Percentiles rank a stretch among this genome's conserved stretches.
phyloP scores from a whole-genome alignment of 371 early-diverging fungal genomes.

The Basidiobolus meristosporus region DNA sequence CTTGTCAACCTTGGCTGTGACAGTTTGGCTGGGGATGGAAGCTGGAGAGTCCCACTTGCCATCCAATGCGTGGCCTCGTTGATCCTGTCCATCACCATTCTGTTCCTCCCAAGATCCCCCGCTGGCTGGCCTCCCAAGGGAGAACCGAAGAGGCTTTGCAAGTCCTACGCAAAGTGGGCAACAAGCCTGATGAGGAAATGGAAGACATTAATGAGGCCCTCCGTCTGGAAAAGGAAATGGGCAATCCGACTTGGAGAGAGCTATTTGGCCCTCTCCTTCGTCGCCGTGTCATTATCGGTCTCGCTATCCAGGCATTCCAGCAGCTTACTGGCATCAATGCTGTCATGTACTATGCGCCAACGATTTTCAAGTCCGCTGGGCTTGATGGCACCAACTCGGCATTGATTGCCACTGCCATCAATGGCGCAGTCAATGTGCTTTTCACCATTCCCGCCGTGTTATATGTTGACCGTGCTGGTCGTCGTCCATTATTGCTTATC shows the following conservation, averaged over 20 bases:
- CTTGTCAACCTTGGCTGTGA: slow-evolving; percentile 46
- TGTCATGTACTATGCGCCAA: too few species aligned
- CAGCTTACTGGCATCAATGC: too few species aligned
- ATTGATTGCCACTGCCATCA: slow-evolving; percentile 44
- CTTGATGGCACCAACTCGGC: slow-evolving; percentile 21
- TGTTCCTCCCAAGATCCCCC: slow-evolving; percentile 81
- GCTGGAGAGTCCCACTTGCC: slow-evolving; percentile 64
- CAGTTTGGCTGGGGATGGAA: slow-evolving; percentile 21
- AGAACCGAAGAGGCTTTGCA: slow-evolving; percentile 41
- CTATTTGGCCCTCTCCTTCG: slow-evolving; percentile 35
- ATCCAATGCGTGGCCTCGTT: slow-evolving; percentile 54
- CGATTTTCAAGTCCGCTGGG: slow-evolving; percentile 47
- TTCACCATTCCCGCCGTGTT: slow-evolving; percentile 57
- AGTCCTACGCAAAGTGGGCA: slow-evolving; percentile 39
- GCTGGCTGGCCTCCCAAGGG: slow-evolving; percentile 46
- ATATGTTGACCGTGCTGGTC: slow-evolving; percentile 53
- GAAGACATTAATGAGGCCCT: slow-evolving; percentile 45
- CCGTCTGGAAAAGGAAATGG: slow-evolving; percentile 37
- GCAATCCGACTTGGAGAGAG: slow-evolving; percentile 44
- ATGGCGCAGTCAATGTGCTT: slow-evolving; percentile 43
- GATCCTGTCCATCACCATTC: slow-evolving; percentile 38
- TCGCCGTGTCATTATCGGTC: slow-evolving; percentile 37
- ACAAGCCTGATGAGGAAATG: slow-evolving; percentile 47
- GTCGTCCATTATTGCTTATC: slow-evolving; percentile 24
- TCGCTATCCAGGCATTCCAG: slow-evolving; percentile 46